Evolutionary conservation across 495 filamentous ascomycete species (phyloP), one percentile per base, ranked within the genome.

Genomic region (Rostrohypoxylon terebratum): DNA sequence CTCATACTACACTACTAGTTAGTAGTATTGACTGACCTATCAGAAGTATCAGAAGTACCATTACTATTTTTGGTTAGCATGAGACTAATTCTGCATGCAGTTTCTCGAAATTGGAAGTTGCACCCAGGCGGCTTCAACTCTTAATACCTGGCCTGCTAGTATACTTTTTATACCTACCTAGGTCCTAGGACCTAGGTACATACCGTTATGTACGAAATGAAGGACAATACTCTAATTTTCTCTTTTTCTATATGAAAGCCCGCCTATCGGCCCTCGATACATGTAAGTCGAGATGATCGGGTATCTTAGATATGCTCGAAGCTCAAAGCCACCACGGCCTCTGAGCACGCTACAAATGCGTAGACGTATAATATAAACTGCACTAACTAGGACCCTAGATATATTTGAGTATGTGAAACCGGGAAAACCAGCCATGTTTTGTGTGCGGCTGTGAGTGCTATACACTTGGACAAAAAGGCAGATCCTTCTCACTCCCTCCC

Each of bases 21-120:
- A n/a, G n/a, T n/a, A n/a, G n/a, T n/a, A n/a, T n/a, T n/a, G n/a
- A n/a, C 28, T 28, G 6, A 28, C 28, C 28, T 28, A 28, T 4
- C 28, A 28, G 2, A 28, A 5, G n/a, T n/a, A n/a, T n/a, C n/a
- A n/a, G n/a, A n/a, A n/a, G n/a, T n/a, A n/a, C n/a, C n/a, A n/a
- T n/a, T 38, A 38, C 34, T 36, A 36, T 20, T 7, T 54, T 20
- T 23, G 28, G 36, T 2, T 23, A 21, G 14, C 28, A 16, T 36
- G 42, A 44, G 55, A 53, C 64, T 53, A 67, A 60, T 55, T 44
- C 54, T 34, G n/a, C 64, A 51, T 59, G n/a, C 42, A 47, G 7
- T 2, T 50, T n/a, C n/a, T 48, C 3, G 8, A 36, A 55, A 14
- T 28, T 28, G 2, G 28, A 28, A 28, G 28, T 28, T 28, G 28